Conservation (phyloP, 177 flowering plant species). For the Vitis hybrid region DNA sequence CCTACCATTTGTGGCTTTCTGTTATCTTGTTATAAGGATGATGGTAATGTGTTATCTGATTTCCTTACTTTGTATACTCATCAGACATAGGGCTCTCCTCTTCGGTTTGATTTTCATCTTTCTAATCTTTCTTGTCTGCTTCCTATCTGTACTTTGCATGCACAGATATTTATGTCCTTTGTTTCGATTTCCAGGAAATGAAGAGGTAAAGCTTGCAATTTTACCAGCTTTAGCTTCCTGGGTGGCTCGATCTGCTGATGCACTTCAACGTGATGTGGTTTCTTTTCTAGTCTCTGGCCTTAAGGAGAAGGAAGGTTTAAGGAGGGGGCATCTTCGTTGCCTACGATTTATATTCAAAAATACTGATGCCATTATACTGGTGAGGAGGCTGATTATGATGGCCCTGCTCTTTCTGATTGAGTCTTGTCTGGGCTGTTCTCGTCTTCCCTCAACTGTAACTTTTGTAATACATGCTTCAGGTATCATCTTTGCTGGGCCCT, state of each 20-base stretch:
- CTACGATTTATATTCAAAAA: constrained; percentile 60
- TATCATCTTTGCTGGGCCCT: constrained; percentile 71
- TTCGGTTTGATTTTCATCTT: background rate
- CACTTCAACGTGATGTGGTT: constrained; percentile 54
- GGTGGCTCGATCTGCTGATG: constrained; percentile 64
- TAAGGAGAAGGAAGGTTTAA: constrained; percentile 86
- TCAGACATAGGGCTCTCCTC: background rate
- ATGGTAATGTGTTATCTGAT: constrained; percentile 45
- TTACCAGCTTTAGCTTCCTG: constrained; percentile 73
- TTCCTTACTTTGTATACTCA: background rate
- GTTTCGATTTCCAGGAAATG: constrained; percentile 67
- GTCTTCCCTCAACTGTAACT: constrained; percentile 1
- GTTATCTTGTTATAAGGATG: constrained; percentile 77
- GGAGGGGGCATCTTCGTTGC: constrained; percentile 93
- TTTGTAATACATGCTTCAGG: constrained; percentile 33
- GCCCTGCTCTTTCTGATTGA: background rate
- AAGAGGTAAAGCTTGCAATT: constrained; percentile 84
- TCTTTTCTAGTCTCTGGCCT: constrained; percentile 76
- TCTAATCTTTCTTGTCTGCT: background rate
- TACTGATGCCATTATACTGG: constrained; percentile 60
- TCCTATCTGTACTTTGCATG: background rate
- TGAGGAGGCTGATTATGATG: constrained; percentile 18
- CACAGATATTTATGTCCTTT: background rate
- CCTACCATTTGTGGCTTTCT: constrained; percentile 59
- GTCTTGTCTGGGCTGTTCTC: constrained; percentile 1